Evolutionary conservation across 2,329 filamentous ascomycete genomes (phyloP), one percentile per base, ranked within the genome.

Genomic region (Thermochaetoides dissita): DNA sequence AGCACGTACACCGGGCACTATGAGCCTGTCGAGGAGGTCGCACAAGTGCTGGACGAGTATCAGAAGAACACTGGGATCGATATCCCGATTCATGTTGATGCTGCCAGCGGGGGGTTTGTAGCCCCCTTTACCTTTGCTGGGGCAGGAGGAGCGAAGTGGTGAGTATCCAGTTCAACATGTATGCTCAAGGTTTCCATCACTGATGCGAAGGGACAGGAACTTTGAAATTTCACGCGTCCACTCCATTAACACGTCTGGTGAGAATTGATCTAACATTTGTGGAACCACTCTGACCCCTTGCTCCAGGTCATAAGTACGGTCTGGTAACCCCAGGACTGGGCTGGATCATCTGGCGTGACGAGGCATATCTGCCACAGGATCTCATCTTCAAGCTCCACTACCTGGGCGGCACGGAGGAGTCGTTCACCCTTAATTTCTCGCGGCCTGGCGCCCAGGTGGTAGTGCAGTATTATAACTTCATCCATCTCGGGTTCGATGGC

Each of bases 1-100:
- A 78, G 71, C 39, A 85, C 81, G 0, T 85, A 84, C 50, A 85
- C 81, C 0, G 80, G 81, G 0, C 78, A 84, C 53, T 84, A 79
- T 48, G 80, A 84, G 58, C 78, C 79, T 0, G 79, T 84, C 0
- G 74, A 82, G 55, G 74, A 78, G 52, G 71, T 85, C 12, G 74
- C 72, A 12, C 67, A 76, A 11, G 69, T 84, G 9, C 63, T 85
- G 2, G 76, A 83, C 47, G 65, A 73, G 36, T 79, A 70, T 39
- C 66, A 83, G 56, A 63, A 69, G 42, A 63, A 75, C 54, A 79
- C 74, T 2, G 78, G 78, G 0, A 53, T 69, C 31, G 71, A 79
- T 46, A 79, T 83, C 44, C 78, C 79, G 0, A 84, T 85, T 35
- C 76, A 80, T 45, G 75, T 80, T 2, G 76, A 79, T 56, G 73